Conservation (phyloP, 177 flowering plant genomes). For the Vitis hybrid region DNA sequence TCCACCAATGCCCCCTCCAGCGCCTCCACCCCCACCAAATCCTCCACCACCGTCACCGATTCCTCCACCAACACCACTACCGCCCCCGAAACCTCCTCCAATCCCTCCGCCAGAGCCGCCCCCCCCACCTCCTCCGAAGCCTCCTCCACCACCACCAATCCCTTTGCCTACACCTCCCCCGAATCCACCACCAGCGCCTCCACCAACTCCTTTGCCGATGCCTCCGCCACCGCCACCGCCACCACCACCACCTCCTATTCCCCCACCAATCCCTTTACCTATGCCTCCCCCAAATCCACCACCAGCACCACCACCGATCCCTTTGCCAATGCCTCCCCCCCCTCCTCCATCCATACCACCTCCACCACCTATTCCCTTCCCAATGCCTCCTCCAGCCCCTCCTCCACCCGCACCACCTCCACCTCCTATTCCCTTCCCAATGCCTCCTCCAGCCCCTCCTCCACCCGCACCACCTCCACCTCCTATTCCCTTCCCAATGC, state of each 20-base stretch:
- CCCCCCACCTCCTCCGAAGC: slow-evolving; percentile 9
- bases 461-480: slow-evolving; percentile 1
- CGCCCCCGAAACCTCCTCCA: slow-evolving; percentile 13
- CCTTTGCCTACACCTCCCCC: slow-evolving; percentile 13
- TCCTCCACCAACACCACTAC: slow-evolving; percentile 13
- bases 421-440: background rate
- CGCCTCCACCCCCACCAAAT: slow-evolving; percentile 2
- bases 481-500: too few relatives aligned
- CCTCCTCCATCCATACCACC: slow-evolving; percentile 7
- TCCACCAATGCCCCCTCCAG: slow-evolving; percentile 8
- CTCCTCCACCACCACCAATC: slow-evolving; percentile 6
- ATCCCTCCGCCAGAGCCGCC: slow-evolving; percentile 9
- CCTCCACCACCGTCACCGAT: slow-evolving; percentile 9
- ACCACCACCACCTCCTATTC: slow-evolving; percentile 1
- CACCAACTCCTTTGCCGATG: slow-evolving; percentile 4
- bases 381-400: slow-evolving; percentile 2
- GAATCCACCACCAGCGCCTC: background rate
- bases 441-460: slow-evolving; percentile 10
- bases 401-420: slow-evolving; percentile 11
- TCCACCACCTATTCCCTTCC: slow-evolving; percentile 1
- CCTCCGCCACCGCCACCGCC: slow-evolving; percentile 4
- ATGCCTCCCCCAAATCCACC: slow-evolving; percentile 8
- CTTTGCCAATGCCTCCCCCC: slow-evolving; percentile 5
- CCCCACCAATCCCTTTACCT: slow-evolving; percentile 14
- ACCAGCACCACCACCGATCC: slow-evolving; percentile 5